These are phyloP conservation scores for Artemisia tridentata DNA, from an alignment of 129 eudicot genomes.

Conservation along the genomic window DNA sequence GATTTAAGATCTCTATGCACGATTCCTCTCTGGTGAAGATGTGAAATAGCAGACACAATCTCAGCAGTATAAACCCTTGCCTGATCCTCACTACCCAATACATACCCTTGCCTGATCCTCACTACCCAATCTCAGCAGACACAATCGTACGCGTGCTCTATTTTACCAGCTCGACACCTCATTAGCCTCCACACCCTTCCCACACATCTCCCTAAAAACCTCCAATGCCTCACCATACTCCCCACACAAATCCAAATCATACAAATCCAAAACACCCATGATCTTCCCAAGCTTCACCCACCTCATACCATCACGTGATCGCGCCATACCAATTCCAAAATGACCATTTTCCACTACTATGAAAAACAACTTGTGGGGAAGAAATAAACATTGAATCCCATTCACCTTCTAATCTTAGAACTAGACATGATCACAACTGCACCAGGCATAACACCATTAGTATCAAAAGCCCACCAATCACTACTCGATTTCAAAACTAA, in stretches of 20 bases:
- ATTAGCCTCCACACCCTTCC: too few relatives aligned
- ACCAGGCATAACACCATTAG: constrained; percentile 64
- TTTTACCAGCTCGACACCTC: too few relatives aligned
- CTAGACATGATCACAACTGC: constrained; percentile 86
- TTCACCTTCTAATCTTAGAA: constrained; percentile 55
- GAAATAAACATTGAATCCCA: constrained; percentile 90
- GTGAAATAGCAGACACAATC: constrained; percentile 96
- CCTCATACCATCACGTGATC: constrained; percentile 87
- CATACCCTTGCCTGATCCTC: too few relatives aligned
- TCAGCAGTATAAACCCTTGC: constrained; percentile 93
- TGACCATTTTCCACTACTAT: constrained; percentile 43
- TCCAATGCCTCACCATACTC: too few relatives aligned
- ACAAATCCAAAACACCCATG: too few relatives aligned
- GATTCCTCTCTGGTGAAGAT: constrained; percentile 85
- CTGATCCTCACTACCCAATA: constrained; percentile 88
- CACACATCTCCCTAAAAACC: too few relatives aligned
- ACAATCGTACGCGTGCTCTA: too few relatives aligned
- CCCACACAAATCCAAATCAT: too few relatives aligned
- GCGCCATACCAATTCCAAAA: constrained; percentile 65
- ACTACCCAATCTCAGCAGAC: too few relatives aligned
- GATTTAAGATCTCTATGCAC: constrained; percentile 98
- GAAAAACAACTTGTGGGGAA: constrained; percentile 84
- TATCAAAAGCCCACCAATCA: constrained; percentile 99
- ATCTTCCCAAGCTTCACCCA: constrained; percentile 89
- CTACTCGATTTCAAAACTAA: constrained; percentile 59